Evolutionary conservation across 768 basidiomycete species (phyloP).

Genomic region (Leccinum uliginosum): DNA sequence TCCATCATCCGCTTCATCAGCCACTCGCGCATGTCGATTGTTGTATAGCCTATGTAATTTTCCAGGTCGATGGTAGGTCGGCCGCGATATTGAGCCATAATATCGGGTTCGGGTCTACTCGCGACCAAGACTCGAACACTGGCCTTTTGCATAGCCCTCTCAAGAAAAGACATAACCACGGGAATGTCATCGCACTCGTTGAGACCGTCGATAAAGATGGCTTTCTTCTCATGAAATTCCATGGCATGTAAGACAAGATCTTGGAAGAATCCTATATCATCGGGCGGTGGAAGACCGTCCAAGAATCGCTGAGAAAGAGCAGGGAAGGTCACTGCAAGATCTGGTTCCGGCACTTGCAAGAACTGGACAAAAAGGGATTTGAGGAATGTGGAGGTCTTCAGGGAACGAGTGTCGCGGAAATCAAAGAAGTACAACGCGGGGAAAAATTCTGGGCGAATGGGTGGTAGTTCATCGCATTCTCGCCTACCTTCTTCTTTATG

Average conservation of each 20-base stretch:
- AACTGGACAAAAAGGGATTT: slow-evolving; percentile 26
- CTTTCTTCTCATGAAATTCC: slow-evolving; percentile 19
- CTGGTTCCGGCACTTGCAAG: slow-evolving; percentile 19
- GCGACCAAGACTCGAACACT: slow-evolving; percentile 23
- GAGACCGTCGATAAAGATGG: slow-evolving; percentile 23
- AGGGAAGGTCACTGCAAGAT: slow-evolving; percentile 20
- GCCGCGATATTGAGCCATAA: slow-evolving; percentile 14
- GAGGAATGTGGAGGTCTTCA: slow-evolving; percentile 16
- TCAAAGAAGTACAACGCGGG: slow-evolving; percentile 28
- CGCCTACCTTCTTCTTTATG: slow-evolving; percentile 16
- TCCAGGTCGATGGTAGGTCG: slow-evolving; percentile 21
- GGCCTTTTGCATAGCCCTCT: slow-evolving; percentile 18
- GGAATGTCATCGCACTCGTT: slow-evolving; percentile 25
- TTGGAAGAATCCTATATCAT: slow-evolving; percentile 9
- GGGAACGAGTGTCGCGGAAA: slow-evolving; percentile 22
- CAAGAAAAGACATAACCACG: slow-evolving; percentile 19
- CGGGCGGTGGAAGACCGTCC: slow-evolving; percentile 19
- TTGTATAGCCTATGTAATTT: slow-evolving; percentile 19
- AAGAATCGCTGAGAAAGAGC: slow-evolving; percentile 12
- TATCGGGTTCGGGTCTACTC: slow-evolving; percentile 20
- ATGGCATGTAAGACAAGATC: slow-evolving; percentile 21
- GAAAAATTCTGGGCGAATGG: slow-evolving; percentile 21
- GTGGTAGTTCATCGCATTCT: slow-evolving; percentile 14
- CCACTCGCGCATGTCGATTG: slow-evolving; percentile 22
- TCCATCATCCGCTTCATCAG: slow-evolving; percentile 23